phyloP scores from a whole-genome alignment of 768 basidiomycete genomes.

The Trametes punicea region DNA sequence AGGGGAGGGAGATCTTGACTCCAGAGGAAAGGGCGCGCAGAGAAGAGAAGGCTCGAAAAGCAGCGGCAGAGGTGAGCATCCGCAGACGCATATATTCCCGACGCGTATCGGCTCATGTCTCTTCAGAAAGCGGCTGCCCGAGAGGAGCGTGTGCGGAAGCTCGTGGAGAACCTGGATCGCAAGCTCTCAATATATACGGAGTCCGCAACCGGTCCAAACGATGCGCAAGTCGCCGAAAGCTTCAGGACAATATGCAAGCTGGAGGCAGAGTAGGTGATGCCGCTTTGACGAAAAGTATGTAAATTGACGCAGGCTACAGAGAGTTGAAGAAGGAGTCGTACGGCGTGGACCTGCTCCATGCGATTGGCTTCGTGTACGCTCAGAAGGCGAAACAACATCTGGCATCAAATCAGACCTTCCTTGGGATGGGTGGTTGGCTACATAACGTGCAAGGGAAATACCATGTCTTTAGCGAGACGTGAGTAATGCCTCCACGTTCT shows the following conservation, averaged over 20 bases:
- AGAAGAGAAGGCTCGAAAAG: slow-evolving; percentile 70
- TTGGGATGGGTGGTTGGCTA: slow-evolving; percentile 90
- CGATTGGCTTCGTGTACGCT: slow-evolving; percentile 82
- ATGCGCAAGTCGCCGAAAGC: slow-evolving; percentile 64
- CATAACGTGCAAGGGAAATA: slow-evolving; percentile 92
- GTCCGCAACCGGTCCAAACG: slow-evolving; percentile 66
- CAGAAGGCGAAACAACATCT: slow-evolving; percentile 82
- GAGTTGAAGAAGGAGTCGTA: slow-evolving; percentile 86
- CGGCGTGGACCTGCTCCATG: slow-evolving; percentile 80
- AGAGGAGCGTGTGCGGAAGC: slow-evolving; percentile 68
- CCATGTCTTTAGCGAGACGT: slow-evolving; percentile 93
- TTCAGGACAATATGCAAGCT: slow-evolving; percentile 76
- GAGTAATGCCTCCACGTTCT: slow-evolving; percentile 35
- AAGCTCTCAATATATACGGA: slow-evolving; percentile 89
- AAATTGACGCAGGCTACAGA: slow-evolving; percentile 33
- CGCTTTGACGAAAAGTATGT: background rate
- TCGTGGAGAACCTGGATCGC: slow-evolving; percentile 74
- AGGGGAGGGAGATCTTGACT: slow-evolving; percentile 39
- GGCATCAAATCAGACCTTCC: slow-evolving; percentile 62
- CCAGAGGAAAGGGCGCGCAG: slow-evolving; percentile 41
- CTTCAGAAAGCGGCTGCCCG: slow-evolving; percentile 76
- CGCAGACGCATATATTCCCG: background rate
- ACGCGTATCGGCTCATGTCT: background rate
- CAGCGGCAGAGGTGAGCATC: slow-evolving; percentile 59
- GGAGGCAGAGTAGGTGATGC: slow-evolving; percentile 69